Conservation (phyloP, 106 monocot species). For the Acorus gramineus region DNA sequence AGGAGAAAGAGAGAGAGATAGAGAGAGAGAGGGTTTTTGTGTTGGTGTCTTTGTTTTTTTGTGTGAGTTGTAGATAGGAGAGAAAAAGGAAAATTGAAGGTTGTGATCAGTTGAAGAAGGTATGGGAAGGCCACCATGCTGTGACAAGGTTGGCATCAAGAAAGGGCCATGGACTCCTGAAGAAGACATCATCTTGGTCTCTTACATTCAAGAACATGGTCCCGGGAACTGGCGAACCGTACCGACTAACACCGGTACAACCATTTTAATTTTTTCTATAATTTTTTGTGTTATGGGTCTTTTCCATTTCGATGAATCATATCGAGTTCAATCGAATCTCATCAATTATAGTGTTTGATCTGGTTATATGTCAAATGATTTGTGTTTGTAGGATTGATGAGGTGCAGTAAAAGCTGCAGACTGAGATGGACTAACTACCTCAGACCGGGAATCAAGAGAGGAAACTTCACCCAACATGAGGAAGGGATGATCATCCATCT, state of each 20-base stretch:
- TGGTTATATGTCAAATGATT: too few relatives aligned
- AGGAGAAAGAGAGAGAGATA: not conserved
- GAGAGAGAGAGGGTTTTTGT: not conserved
- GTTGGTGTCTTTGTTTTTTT: too few relatives aligned
- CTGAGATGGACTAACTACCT: slow-evolving; percentile 92
- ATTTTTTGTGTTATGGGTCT: not conserved
- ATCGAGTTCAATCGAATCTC: too few relatives aligned
- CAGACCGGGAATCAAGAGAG: slow-evolving; percentile 80
- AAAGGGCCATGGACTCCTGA: slow-evolving; percentile 83
- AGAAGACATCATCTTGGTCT: slow-evolving; percentile 60
- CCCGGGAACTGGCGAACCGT: slow-evolving; percentile 59
- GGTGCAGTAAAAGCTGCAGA: slow-evolving; percentile 93
- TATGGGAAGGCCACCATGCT: slow-evolving; percentile 68
- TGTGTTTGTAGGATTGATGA: slow-evolving; percentile 44
- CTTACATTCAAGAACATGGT: slow-evolving; percentile 62
- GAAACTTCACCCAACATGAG: slow-evolving; percentile 71
- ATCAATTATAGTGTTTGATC: too few relatives aligned
- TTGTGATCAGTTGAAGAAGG: not conserved
- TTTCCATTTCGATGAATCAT: too few relatives aligned
- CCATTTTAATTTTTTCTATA: not conserved
- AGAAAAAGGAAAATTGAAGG: too few relatives aligned
- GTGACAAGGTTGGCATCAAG: slow-evolving; percentile 56
- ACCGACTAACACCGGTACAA: slow-evolving; percentile 51
- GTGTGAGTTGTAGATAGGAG: too few relatives aligned
- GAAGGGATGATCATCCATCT: slow-evolving; percentile 73